Base-by-base conservation (phyloP, 805 yeast genomes). In the Cyberlindnera subsufficiens region DNA sequence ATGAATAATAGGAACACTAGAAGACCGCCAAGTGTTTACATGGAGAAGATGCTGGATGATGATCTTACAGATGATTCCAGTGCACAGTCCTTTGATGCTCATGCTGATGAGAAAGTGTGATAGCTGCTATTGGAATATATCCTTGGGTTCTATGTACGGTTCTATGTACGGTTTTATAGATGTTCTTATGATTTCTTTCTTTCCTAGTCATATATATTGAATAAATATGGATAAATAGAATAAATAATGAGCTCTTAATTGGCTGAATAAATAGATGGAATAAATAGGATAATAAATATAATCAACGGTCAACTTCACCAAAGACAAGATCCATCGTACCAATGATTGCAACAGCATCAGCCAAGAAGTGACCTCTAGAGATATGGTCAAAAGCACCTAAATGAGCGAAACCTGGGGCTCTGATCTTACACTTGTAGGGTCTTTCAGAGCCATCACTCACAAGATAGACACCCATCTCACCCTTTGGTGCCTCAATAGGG, bases 291-390 rank as follows among this genome's bases (percentile, higher is more conserved):
- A 42, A 39, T 32, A 31, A 38, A 25, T 32, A 25, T 11, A n/a
- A 10, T 47, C 27, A 86, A 70, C 96, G 89, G 71, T 87, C 96
- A 56, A 87, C 96, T 68, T 87, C 96, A 60, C 96, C 96, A 61
- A 87, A 87, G 64, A 87, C 96, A 66, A 87, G 77, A 71, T 87
- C 96, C 96, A 87, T 86, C 47, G 96, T 87, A 71, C 96, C 96
- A 59, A 87, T 86, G 60, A 87, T 87, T 42, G 96, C 95, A 44
- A 87, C 96, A 20, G 93, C 91, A 67, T 87, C 96, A 44, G 96
- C 93, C 63, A 87, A 71, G 68, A 82, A 82, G 65, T 86, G 86
- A 57, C 93, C 91, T 65, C 93, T 80, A 30, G 93, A 73, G 53
- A 87, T 78, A 62, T 83, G 89, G 66, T 87, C 96, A 56, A 87